Evolutionary conservation across 2,329 filamentous ascomycete species (phyloP).

Genomic region (Macrophomina phaseolina): DNA sequence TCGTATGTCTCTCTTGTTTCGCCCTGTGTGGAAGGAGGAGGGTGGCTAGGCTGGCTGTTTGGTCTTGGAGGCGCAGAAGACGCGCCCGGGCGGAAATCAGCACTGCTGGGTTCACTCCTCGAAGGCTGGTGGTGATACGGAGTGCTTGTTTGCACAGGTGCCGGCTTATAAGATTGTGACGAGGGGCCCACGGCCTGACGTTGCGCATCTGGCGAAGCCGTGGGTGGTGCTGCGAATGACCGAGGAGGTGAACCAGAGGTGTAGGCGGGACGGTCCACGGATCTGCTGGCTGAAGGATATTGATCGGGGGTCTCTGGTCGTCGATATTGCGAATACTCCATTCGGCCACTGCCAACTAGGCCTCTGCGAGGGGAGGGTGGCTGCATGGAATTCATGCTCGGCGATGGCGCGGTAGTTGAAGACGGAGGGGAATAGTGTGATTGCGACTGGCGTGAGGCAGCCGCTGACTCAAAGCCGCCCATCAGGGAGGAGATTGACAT

Average conservation of each 20-base stretch:
- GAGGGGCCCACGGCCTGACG: conserved; percentile 40
- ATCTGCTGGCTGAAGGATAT: conserved; percentile 38
- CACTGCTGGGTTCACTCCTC: conserved; percentile 16
- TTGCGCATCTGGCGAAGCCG: conserved; percentile 42
- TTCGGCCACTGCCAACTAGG: conserved; percentile 37
- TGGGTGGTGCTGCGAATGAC: conserved; percentile 27
- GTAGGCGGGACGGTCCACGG: conserved; percentile 37
- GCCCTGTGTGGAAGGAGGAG: conserved; percentile 35
- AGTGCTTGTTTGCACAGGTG: conserved; percentile 4
- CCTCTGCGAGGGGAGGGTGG: conserved; percentile 52
- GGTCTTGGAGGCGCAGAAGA: conserved; percentile 42
- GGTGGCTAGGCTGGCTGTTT: conserved; percentile 47
- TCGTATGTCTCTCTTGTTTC: conserved; percentile 36
- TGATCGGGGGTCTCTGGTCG: conserved; percentile 47
- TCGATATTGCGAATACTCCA: conserved; percentile 44
- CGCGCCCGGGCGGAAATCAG: conserved; percentile 17
- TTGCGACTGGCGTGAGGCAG: conserved; percentile 41
- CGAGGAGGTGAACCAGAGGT: conserved; percentile 40
- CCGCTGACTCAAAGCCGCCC: conserved; percentile 58
- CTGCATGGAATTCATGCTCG: conserved; percentile 50
- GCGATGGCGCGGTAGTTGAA: conserved; percentile 42
- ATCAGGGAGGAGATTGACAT: conserved; percentile 80
- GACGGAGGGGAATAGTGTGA: conserved; percentile 55
- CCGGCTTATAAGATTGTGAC: conserved; percentile 39
- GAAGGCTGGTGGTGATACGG: conserved; percentile 19